These are phyloP conservation scores for Melampsora larici-populina DNA, from an alignment of 1,284 basidiomycete species.

Conservation along the genomic window DNA sequence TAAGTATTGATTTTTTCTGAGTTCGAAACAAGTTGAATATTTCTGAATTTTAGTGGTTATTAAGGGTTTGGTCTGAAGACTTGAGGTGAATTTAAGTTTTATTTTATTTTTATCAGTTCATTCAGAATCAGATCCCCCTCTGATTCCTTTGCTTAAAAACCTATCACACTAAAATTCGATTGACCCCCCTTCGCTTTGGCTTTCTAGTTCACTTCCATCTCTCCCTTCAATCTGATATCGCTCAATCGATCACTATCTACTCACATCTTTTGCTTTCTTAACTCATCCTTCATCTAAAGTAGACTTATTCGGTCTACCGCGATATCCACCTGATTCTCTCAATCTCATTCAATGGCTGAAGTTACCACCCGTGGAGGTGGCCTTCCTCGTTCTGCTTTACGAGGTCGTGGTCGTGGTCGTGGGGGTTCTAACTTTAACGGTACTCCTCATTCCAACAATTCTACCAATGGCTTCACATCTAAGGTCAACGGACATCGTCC, in stretches of 20 bases:
- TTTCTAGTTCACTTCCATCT: not conserved
- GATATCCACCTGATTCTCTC: conserved; percentile 4
- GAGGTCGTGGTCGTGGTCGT: conserved; percentile 39
- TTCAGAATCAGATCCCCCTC: too few relatives aligned
- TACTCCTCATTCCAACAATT: not conserved
- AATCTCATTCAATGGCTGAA: conserved; percentile 35
- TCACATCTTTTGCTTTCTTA: not conserved
- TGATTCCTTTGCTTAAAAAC: too few relatives aligned
- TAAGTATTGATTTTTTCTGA: too few relatives aligned
- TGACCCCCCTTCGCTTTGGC: not conserved
- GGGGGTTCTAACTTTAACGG: conserved; percentile 25
- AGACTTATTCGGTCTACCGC: not conserved
- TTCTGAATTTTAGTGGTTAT: too few relatives aligned
- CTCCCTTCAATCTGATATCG: not conserved
- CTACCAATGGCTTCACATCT: conserved; percentile 18
- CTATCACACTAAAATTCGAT: too few relatives aligned
- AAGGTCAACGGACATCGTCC: conserved; percentile 33
- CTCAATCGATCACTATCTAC: not conserved
- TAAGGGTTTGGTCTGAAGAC: too few relatives aligned
- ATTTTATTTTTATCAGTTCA: too few relatives aligned
- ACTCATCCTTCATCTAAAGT: too few relatives aligned
- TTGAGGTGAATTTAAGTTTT: too few relatives aligned
- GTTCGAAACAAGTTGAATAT: too few relatives aligned
- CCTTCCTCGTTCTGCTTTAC: conserved; percentile 14
- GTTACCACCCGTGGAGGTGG: conserved; percentile 43